These are phyloP conservation scores for Pontederia paniculata DNA, from an alignment of 176 grass and related monocot genomes.

Conservation along the genomic window DNA sequence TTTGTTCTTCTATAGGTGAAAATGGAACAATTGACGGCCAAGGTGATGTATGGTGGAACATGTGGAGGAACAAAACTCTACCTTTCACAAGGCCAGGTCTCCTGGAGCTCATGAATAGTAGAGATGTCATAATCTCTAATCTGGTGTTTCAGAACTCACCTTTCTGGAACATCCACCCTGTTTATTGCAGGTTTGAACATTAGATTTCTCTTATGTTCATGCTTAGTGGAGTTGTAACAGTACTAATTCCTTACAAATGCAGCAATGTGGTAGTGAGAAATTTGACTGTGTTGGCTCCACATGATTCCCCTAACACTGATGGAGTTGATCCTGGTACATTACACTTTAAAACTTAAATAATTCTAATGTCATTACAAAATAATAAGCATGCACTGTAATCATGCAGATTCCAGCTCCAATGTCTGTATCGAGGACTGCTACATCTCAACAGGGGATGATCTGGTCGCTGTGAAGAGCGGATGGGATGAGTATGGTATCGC, in stretches of 20 bases:
- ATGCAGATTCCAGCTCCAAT: constrained; percentile 77
- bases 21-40: constrained; percentile 94
- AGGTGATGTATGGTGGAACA: constrained; percentile 84
- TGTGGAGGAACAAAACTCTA: constrained; percentile 81
- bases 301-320: constrained; percentile 90
- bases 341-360: neutral
- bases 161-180: constrained; percentile 97
- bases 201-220: neutral
- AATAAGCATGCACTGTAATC: neutral
- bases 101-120: constrained; percentile 67
- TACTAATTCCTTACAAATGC: constrained; percentile 19
- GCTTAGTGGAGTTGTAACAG: constrained; percentile 11
- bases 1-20: constrained; percentile 32
- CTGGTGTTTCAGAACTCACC: constrained; percentile 67
- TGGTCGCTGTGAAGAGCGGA: constrained; percentile 74
- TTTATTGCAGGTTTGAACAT: constrained; percentile 68
- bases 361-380: neutral
- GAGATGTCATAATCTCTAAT: constrained; percentile 64
- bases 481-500: constrained; percentile 93
- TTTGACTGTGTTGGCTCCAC: constrained; percentile 71
- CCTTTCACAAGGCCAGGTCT: constrained; percentile 67
- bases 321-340: constrained; percentile 79
- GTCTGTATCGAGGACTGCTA: constrained; percentile 86
- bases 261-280: constrained; percentile 87
- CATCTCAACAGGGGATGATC: constrained; percentile 84